Evolutionary conservation across 1,139 yeast genomes (phyloP).

Genomic region (Debaryomyces udenii): DNA sequence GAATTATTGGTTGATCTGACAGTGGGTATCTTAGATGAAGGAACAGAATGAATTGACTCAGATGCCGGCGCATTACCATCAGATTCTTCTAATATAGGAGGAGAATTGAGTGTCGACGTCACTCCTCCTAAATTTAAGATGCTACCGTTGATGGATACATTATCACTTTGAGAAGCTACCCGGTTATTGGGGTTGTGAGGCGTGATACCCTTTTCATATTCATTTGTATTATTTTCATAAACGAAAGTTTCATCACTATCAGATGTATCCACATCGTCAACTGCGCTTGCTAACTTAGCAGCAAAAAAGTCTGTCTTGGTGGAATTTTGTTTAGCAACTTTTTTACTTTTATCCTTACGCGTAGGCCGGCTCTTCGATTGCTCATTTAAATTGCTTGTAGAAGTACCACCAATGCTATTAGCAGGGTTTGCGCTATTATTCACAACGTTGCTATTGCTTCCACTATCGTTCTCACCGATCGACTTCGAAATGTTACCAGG

Average conservation of each 20-base stretch:
- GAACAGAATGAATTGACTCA: conserved; percentile 18
- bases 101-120: conserved; percentile 9
- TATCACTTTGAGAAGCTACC: conserved; percentile 11
- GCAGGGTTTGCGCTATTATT: conserved; percentile 5
- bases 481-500: conserved; percentile 22
- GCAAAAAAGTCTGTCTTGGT: conserved; percentile 92
- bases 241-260: conserved; percentile 95
- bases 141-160: conserved; percentile 8
- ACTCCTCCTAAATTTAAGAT: conserved; percentile 10
- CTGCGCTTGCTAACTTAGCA: conserved; percentile 91
- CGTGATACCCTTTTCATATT: conserved; percentile 14
- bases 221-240: conserved; percentile 59
- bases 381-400: conserved; percentile 10
- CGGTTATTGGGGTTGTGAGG: conserved; percentile 7
- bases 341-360: conserved; percentile 19
- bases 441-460: conserved; percentile 5
- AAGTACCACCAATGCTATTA: conserved; percentile 1
- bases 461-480: conserved; percentile 2
- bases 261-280: conserved; percentile 82
- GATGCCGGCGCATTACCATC: background rate
- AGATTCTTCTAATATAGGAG: conserved; percentile 8
- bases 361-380: conserved; percentile 9
- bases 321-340: conserved; percentile 33
- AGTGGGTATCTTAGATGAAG: conserved; percentile 16
- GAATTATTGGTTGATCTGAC: conserved; percentile 9